Evolutionary conservation across 2,329 filamentous ascomycete genomes (phyloP), one percentile per base, ranked within the genome.

Genomic region (Dendryphion nanum): DNA sequence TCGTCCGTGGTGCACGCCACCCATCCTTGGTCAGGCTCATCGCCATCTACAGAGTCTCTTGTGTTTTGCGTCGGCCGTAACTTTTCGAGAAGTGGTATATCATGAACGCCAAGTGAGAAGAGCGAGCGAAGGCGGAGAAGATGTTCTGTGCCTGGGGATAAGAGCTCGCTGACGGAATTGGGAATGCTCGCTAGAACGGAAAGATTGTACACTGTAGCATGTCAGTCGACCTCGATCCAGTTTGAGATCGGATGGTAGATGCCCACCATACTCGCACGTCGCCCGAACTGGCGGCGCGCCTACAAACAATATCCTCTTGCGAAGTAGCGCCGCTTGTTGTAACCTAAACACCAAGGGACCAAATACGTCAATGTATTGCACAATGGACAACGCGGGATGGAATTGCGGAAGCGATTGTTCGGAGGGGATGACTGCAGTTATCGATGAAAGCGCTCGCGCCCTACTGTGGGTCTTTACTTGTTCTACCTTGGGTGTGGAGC

Each of bases 1-100:
- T 86, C 91, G 68, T 98, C 93, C 2, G 91, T 97, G 3, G 91
- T 96, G 65, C 90, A 96, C 10, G 91, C 93, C 42, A 95, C 83
- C 89, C 90, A 98, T 26, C 89, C 86, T 21, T 20, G 64, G 17
- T 8, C 26, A 13, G 66, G 57, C 8, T 64, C 61, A 29, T 61
- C 61, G 31, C 64, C 42, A 40, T 53, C 57, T 32, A 56, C 39
- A 1, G 41, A 44, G 19, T 47, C 58, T 42, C 46, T 64, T 30
- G 24, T 58, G 46, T 56, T 63, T 57, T 69, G 72, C 33, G 66
- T 66, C 17, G 74, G 69, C n/a, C 75, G 74, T 46, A 85, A 76
- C 39, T 81, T 73, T 50, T 82, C 75, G 4, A 97, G 75, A 40
- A 85, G 81, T 4, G 86, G 80, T 34, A 98, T 95, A 59, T 98